Evolutionary conservation across 306 rosid species (phyloP), one percentile per base, ranked within the genome.

Genomic region (Cucurbita argyrosperma): DNA sequence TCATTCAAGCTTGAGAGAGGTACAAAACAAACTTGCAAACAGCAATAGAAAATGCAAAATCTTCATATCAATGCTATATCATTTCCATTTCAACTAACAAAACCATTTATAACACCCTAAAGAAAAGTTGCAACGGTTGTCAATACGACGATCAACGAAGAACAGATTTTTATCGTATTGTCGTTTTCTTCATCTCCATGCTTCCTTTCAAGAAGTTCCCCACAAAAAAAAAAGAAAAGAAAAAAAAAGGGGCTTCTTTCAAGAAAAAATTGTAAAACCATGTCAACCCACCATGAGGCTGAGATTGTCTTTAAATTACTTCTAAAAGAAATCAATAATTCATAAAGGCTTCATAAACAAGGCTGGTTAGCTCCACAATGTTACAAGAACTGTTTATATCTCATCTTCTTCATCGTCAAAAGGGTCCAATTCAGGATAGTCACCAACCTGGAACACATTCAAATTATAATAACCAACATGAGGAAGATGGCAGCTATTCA

Each of bases 371-470:
- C 7, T 47, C 43, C 38, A 68, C 10, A 50, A 68, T 68, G 74
- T 23, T 47, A 46, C 74, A 46, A 7, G 43, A 23, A 35, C 58
- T 71, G 79, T 80, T 89, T 82, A 94, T 80, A 94, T 89, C 80
- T 94, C 98, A 47, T 88, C 92, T 55, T 85, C 92, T 78, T 90
- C 95, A 47, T 85, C 92, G 74, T 90, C 97, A 12, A 94, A 94
- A 43, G 86, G 92, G 83, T 94, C 98, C 75, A 86, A 81, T 85
- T 94, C 97, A n/a, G 94, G 95, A 74, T 77, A 94, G 84, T 94
- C 90, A 19, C 97, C 98, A 37, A 90, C 94, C 98, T 93, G 87
- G 60, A 80, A 85, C 68, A 55, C 7, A 11, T 19, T 23, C 18
- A 7, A 53, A 39, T 52, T 76, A 64, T 53, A 68, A 70, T 42